Conservation (phyloP, 768 basidiomycete species). For the Trametes elegans region DNA sequence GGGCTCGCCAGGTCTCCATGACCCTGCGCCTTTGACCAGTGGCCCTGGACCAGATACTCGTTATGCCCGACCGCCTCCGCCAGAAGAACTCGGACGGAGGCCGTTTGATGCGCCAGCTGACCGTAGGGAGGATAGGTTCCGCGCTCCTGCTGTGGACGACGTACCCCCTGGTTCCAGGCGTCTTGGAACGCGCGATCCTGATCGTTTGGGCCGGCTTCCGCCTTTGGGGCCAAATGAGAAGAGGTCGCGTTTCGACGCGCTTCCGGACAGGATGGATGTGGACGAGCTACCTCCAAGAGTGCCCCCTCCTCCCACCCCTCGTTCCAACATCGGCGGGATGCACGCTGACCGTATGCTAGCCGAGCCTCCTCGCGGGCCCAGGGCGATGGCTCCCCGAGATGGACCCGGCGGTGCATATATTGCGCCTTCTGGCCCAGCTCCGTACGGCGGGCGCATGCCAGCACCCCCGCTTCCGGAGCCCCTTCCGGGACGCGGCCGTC, state of each 20-base stretch:
- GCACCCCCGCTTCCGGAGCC: not conserved
- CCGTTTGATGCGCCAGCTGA: not conserved
- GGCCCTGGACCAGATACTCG: not conserved
- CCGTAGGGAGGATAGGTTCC: conserved; percentile 1
- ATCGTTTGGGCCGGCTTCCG: conserved; percentile 7
- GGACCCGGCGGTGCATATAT: not conserved
- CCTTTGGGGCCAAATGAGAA: not conserved
- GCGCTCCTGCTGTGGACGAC: not conserved
- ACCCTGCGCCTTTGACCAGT: not conserved
- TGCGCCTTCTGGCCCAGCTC: too few species aligned
- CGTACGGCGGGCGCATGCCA: too few species aligned
- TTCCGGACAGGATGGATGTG: conserved; percentile 21
- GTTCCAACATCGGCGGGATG: conserved; percentile 26
- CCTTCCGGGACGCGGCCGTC: not conserved
- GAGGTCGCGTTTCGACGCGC: not conserved
- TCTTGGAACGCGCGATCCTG: conserved; percentile 1
- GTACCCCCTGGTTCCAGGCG: conserved; percentile 17
- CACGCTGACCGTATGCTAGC: conserved; percentile 30
- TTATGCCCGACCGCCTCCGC: not conserved
- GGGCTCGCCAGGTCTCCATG: too few species aligned
- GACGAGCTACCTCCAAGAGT: conserved; percentile 18
- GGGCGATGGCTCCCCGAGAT: conserved; percentile 30
- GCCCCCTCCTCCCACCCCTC: conserved; percentile 5
- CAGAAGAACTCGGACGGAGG: not conserved
- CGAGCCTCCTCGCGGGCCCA: conserved; percentile 29